phyloP scores from a whole-genome alignment of 208 protist species.

The Naegleria fowleri region DNA sequence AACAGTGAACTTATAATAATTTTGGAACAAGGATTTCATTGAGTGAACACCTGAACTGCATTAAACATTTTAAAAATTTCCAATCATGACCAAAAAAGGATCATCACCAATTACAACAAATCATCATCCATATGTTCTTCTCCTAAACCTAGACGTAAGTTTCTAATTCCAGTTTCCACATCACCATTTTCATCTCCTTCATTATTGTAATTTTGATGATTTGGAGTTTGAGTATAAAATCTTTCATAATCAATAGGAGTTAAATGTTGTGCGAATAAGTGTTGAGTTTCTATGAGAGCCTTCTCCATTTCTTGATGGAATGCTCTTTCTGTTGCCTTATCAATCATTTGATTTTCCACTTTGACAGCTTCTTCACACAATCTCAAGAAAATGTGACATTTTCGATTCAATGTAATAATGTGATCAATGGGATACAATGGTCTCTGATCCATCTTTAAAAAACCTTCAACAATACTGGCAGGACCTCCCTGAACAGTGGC shows the following conservation, averaged over 20 bases:
- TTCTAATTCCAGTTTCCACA: no score
- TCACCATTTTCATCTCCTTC: no score
- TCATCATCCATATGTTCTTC: no score
- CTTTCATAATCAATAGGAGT: neutral
- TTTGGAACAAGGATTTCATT: no score
- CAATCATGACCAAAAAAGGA: no score
- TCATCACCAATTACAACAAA: no score
- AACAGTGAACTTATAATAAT: no score
- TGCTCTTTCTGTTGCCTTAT: neutral
- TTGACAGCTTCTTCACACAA: neutral
- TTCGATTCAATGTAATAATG: neutral
- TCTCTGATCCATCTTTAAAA: neutral
- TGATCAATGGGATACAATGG: neutral
- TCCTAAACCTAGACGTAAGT: no score
- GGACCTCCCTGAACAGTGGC: slow-evolving; percentile 4
- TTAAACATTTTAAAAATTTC: no score
- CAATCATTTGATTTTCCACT: neutral
- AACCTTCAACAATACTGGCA: neutral
- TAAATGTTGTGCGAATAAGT: slow-evolving; percentile 22
- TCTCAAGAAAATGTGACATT: neutral
- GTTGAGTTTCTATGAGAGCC: neutral
- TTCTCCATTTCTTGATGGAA: slow-evolving; percentile 23
- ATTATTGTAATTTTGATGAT: neutral
- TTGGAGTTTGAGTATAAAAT: neutral
- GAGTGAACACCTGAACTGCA: no score